Percentiles rank a stretch among this genome's conserved stretches.
Evolutionary conservation across 1,284 basidiomycete genomes (phyloP).

Genomic region (Trichosporon sp.): DNA sequence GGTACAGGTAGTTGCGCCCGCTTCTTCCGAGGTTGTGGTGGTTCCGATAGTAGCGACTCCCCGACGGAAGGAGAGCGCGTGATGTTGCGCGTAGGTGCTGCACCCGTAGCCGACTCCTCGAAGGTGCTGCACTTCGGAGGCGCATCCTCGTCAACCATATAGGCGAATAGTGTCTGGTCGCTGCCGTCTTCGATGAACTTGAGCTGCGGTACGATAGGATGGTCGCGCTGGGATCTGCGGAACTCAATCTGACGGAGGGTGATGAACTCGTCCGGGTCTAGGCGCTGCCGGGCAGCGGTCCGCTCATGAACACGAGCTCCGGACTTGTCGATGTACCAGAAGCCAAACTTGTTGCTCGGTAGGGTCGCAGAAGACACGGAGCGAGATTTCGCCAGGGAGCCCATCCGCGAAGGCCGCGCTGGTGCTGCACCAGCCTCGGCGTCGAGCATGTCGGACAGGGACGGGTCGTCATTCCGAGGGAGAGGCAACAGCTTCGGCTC

Average conservation of each 20-base stretch:
- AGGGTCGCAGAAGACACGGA: neutral
- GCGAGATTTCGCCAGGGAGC: neutral
- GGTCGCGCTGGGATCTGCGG: constrained; percentile 25
- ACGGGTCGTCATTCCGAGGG: neutral
- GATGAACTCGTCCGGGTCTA: constrained; percentile 38
- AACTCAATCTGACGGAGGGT: constrained; percentile 44
- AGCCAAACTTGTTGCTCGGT: constrained; percentile 28
- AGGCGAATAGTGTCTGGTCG: constrained; percentile 34
- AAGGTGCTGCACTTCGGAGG: constrained; percentile 42
- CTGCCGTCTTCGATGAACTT: constrained; percentile 27
- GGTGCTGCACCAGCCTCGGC: neutral
- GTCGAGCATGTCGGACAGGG: neutral
- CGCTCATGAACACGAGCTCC: neutral
- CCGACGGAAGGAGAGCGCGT: neutral
- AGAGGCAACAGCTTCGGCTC: constrained; percentile 22
- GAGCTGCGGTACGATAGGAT: constrained; percentile 36
- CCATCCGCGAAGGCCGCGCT: neutral
- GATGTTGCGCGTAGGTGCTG: neutral
- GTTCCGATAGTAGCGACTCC: neutral
- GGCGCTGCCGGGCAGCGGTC: constrained; percentile 14
- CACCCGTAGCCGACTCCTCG: constrained; percentile 4
- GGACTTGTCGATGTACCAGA: constrained; percentile 47
- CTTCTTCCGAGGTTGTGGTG: neutral
- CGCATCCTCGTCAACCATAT: constrained; percentile 42
- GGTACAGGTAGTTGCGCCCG: neutral